A percentile compares a stretch with the other conserved stretches of the same genome.
Evolutionary conservation across 176 grass and related monocot species (phyloP).

Genomic region (Carex cristatella): DNA sequence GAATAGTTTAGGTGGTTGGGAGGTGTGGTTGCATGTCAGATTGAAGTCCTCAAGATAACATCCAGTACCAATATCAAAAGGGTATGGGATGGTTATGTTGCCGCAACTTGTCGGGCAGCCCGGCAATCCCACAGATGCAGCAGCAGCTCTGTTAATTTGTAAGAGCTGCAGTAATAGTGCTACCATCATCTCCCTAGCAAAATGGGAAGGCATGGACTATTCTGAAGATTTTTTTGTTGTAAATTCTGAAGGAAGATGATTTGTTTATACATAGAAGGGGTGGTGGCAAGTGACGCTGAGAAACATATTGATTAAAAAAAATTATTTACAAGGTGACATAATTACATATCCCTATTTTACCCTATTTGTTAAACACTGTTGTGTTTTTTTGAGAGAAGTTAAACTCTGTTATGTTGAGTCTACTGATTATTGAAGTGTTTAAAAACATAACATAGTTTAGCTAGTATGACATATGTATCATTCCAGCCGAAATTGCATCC

Average conservation of each 20-base stretch:
- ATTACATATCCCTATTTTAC: no score
- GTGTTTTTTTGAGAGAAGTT: no score
- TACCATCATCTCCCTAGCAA: neutral
- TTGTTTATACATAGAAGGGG: neutral
- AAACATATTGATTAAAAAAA: no score
- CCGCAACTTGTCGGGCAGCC: slow-evolving; percentile 19
- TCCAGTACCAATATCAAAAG: neutral
- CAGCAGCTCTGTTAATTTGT: neutral
- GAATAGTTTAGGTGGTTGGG: slow-evolving; percentile 15
- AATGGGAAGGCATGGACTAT: neutral
- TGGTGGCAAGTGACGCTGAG: no score
- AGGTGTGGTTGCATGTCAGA: slow-evolving; percentile 6
- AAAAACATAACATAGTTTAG: no score
- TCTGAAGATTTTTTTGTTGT: neutral
- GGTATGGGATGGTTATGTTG: slow-evolving; percentile 19
- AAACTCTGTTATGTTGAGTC: no score
- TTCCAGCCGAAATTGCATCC: no score
- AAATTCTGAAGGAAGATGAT: neutral
- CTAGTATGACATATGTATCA: no score
- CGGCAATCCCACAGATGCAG: neutral
- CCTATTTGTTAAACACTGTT: no score
- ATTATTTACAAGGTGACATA: no score
- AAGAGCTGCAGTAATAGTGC: neutral
- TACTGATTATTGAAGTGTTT: no score
- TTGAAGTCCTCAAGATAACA: slow-evolving; percentile 22